Conservation (phyloP, 2,329 filamentous ascomycete genomes). For the Coleophoma crateriformis region DNA sequence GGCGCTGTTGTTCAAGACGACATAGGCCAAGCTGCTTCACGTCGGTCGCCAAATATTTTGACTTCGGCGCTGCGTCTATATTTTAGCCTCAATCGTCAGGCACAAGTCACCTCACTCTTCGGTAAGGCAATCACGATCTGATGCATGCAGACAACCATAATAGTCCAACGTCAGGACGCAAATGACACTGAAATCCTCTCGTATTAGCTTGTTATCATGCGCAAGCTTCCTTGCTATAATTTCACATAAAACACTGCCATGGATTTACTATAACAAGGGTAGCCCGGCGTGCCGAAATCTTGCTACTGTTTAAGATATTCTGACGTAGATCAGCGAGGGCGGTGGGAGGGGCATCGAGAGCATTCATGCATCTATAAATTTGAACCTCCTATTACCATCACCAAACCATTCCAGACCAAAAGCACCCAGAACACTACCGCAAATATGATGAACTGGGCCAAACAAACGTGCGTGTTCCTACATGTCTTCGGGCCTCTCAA, state of each 20-base stretch:
- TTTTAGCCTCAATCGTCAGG: background rate
- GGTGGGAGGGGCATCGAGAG: background rate
- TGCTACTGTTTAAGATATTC: background rate
- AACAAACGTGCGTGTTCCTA: conserved; percentile 66
- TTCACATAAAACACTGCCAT: too few species aligned
- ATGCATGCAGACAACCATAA: too few species aligned
- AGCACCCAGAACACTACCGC: conserved; percentile 9
- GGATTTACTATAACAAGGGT: too few species aligned
- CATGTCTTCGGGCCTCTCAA: conserved; percentile 7
- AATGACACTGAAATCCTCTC: too few species aligned
- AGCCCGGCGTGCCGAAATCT: too few species aligned
- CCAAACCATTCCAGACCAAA: background rate
- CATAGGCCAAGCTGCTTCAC: background rate
- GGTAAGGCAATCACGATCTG: too few species aligned
- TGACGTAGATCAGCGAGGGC: background rate
- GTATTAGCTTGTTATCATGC: too few species aligned
- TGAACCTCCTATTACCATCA: conserved; percentile 3
- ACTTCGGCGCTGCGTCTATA: background rate
- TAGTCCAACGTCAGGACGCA: too few species aligned
- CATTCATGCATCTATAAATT: background rate
- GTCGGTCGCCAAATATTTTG: background rate
- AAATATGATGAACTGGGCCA: conserved; percentile 90
- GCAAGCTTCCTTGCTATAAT: too few species aligned
- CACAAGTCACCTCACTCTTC: too few species aligned
- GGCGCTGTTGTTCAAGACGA: background rate